These are phyloP conservation scores for Sclerotinia borealis DNA, from an alignment of 2,329 filamentous ascomycete genomes.

Conservation along the genomic window DNA sequence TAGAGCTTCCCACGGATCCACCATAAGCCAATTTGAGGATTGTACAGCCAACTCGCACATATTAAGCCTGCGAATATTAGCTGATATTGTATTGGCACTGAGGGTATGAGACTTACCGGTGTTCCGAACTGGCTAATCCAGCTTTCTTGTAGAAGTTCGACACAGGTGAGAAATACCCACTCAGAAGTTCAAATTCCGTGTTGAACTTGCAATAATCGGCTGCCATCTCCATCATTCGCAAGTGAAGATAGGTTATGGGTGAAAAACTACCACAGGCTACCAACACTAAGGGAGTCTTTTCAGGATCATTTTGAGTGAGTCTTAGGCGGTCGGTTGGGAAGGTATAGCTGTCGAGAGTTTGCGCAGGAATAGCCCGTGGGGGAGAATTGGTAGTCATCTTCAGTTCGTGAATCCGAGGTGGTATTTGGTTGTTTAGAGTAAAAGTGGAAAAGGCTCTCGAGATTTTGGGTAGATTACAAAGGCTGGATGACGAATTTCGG, in stretches of 20 bases:
- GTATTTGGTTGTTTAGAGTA: not conserved
- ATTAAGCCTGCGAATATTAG: constrained; percentile 47
- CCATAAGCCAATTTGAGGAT: constrained; percentile 74
- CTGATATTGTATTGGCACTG: too few species aligned
- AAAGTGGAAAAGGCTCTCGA: not conserved
- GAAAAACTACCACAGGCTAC: constrained; percentile 69
- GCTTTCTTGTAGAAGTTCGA: constrained; percentile 65
- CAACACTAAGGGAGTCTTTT: constrained; percentile 57
- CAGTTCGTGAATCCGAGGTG: not conserved
- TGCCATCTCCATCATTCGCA: constrained; percentile 80
- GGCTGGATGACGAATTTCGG: constrained; percentile 12
- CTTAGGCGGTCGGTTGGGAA: constrained; percentile 58
- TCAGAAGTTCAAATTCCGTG: constrained; percentile 76
- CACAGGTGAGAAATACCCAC: constrained; percentile 74
- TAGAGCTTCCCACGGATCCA: constrained; percentile 84
- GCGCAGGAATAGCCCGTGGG: constrained; percentile 16
- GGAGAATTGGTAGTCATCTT: constrained; percentile 18
- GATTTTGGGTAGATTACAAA: not conserved
- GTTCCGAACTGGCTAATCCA: constrained; percentile 65
- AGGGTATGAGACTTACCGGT: constrained; percentile 45
- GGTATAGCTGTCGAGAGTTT: constrained; percentile 38
- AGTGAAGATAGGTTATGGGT: constrained; percentile 68
- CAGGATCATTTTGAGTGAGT: constrained; percentile 47
- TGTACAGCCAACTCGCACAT: constrained; percentile 84
- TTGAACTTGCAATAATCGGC: constrained; percentile 67